Percentiles rank a stretch among this genome's conserved stretches.
phyloP scores from a whole-genome alignment of 192 early-diverging fungal genomes.

The Coemansia sp. region DNA sequence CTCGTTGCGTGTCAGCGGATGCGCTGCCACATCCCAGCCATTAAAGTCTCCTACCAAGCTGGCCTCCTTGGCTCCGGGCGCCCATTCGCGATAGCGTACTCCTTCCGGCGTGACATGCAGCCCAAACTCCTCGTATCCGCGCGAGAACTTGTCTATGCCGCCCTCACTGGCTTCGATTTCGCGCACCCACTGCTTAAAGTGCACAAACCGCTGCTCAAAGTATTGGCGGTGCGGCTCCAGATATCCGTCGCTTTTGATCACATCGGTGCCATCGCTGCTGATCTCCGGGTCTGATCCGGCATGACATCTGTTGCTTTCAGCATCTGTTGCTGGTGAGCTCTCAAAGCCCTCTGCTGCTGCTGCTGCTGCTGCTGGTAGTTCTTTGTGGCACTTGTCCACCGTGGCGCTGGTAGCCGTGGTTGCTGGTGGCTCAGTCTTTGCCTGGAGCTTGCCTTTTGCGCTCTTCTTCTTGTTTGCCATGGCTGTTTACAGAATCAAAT shows the following conservation, averaged over 20 bases:
- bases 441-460: conserved; percentile 14
- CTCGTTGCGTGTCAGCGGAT: conserved; percentile 74
- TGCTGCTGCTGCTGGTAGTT: not conserved
- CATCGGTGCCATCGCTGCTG: conserved; percentile 60
- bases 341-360: conserved; percentile 13
- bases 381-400: no score
- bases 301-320: conserved; percentile 22
- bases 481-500: no score
- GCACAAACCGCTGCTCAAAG: conserved; percentile 57
- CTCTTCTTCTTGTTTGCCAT: conserved; percentile 39
- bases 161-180: conserved; percentile 69
- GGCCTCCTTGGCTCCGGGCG: conserved; percentile 75
- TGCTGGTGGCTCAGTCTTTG: conserved; percentile 3
- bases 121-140: conserved; percentile 78
- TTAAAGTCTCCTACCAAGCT: conserved; percentile 94
- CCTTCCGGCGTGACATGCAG: conserved; percentile 68
- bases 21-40: conserved; percentile 73
- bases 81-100: conserved; percentile 93
- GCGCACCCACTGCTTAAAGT: conserved; percentile 68
- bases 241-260: conserved; percentile 77
- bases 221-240: conserved; percentile 66
- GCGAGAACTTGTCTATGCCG: conserved; percentile 81
- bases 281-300: conserved; percentile 29
- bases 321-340: conserved; percentile 13
- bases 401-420: not conserved